Evolutionary conservation across 23 red algal genomes (phyloP).

Genomic region (Rhodosorus marinus): DNA sequence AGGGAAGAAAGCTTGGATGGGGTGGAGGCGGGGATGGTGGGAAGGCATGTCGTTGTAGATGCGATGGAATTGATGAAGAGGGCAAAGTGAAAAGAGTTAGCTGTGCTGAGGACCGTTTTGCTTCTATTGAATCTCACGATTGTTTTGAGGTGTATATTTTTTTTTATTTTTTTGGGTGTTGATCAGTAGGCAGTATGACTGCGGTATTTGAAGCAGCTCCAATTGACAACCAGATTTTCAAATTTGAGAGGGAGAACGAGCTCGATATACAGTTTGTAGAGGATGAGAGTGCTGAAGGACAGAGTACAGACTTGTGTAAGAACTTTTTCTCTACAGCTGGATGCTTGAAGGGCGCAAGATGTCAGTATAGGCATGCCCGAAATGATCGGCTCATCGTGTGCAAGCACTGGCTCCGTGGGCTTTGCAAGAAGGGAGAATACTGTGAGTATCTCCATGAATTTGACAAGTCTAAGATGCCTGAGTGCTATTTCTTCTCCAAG

Average conservation of each 20-base stretch:
- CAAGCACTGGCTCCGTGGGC: slow-evolving; percentile 91
- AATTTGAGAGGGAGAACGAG: slow-evolving; percentile 60
- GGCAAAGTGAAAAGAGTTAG: too few relatives aligned
- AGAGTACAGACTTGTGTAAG: slow-evolving; percentile 81
- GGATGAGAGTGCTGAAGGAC: slow-evolving; percentile 68
- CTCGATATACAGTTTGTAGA: slow-evolving; percentile 43
- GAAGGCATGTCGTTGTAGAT: too few relatives aligned
- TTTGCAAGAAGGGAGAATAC: slow-evolving; percentile 93
- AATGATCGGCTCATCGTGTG: slow-evolving; percentile 87
- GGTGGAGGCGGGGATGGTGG: too few relatives aligned
- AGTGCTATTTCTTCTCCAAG: slow-evolving; percentile 98
- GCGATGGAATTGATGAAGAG: too few relatives aligned
- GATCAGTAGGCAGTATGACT: too few relatives aligned
- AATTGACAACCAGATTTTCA: slow-evolving; percentile 44
- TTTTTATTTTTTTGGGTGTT: too few relatives aligned
- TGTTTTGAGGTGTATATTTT: too few relatives aligned
- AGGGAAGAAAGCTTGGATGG: too few relatives aligned
- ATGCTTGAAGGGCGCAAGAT: slow-evolving; percentile 65
- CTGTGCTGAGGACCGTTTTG: too few relatives aligned
- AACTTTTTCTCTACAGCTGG: slow-evolving; percentile 64
- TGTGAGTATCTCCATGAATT: slow-evolving; percentile 94
- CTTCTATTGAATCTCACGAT: too few relatives aligned
- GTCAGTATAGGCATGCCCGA: slow-evolving; percentile 91
- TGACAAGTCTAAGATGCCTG: slow-evolving; percentile 80
- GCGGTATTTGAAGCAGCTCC: slow-evolving; percentile 25